These are phyloP conservation scores for Senna siamea DNA, from an alignment of 306 rosid genomes.

Conservation along the genomic window DNA sequence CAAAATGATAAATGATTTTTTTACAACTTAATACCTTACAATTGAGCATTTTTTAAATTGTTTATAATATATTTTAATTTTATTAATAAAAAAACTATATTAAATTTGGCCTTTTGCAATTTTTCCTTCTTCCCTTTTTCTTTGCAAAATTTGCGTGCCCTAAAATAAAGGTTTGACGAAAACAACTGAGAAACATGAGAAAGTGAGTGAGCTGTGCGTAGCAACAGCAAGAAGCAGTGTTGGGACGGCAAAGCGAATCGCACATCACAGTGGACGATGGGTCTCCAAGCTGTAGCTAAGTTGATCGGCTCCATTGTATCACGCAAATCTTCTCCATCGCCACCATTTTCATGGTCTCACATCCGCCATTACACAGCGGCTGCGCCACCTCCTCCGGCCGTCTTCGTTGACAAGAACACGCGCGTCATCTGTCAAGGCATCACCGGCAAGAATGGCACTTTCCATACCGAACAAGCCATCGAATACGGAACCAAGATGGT, in stretches of 20 bases:
- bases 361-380: constrained; percentile 64
- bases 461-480: constrained; percentile 97
- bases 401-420: constrained; percentile 93
- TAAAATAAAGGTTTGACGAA: neutral
- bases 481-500: constrained; percentile 99
- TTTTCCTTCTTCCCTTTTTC: too few species aligned
- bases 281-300: constrained; percentile 67
- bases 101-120: too few species aligned
- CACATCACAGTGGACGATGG: constrained; percentile 49
- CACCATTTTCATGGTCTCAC: constrained; percentile 20
- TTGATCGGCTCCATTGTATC: constrained; percentile 61
- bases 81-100: too few species aligned
- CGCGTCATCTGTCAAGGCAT: constrained; percentile 99
- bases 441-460: constrained; percentile 93
- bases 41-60: too few species aligned
- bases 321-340: constrained; percentile 46
- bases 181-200: too few species aligned
- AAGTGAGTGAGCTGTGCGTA: neutral
- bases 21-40: too few species aligned
- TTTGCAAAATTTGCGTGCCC: neutral
- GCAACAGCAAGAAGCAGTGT: neutral
- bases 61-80: too few species aligned
- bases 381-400: constrained; percentile 76
- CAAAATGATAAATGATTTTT: too few species aligned
- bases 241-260: constrained; percentile 23